Conservation (phyloP, 805 yeast species). For the Zygosaccharomyces bailii region DNA sequence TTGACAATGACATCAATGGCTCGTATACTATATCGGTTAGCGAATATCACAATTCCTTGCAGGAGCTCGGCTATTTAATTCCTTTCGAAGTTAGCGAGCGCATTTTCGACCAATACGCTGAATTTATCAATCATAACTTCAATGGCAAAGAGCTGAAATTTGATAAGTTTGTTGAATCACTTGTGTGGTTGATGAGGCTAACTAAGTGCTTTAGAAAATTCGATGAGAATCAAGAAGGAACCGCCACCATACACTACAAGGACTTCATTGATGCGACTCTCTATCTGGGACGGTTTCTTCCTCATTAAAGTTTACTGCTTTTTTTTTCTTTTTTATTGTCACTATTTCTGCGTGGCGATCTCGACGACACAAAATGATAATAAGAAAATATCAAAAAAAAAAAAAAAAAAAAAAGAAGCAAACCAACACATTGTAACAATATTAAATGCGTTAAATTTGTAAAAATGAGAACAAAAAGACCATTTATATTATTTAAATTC, state of each 20-base stretch:
- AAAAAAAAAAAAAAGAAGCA: neutral
- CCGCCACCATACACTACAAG: slow-evolving; percentile 61
- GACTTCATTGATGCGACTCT: slow-evolving; percentile 57
- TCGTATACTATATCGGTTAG: slow-evolving; percentile 32
- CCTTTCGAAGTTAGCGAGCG: slow-evolving; percentile 37
- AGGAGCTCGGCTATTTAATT: slow-evolving; percentile 34
- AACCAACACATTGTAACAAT: no score
- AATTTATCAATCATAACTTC: slow-evolving; percentile 28
- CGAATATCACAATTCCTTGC: slow-evolving; percentile 35
- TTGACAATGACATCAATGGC: slow-evolving; percentile 36
- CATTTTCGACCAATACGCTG: slow-evolving; percentile 37
- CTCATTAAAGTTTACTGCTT: slow-evolving; percentile 20
- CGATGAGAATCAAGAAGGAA: slow-evolving; percentile 71
- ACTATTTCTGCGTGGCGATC: neutral
- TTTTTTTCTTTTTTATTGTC: neutral
- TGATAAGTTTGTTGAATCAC: slow-evolving; percentile 76
- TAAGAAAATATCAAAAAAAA: neutral
- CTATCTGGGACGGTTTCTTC: slow-evolving; percentile 37
- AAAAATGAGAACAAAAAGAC: no score
- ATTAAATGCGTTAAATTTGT: neutral
- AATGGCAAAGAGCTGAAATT: slow-evolving; percentile 52
- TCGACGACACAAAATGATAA: slow-evolving; percentile 5
- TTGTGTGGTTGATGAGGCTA: slow-evolving; percentile 70
- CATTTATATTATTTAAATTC: no score
- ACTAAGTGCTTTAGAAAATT: slow-evolving; percentile 76